These are phyloP conservation scores for Podospora comata DNA, from an alignment of 495 filamentous ascomycete genomes.

Conservation along the genomic window DNA sequence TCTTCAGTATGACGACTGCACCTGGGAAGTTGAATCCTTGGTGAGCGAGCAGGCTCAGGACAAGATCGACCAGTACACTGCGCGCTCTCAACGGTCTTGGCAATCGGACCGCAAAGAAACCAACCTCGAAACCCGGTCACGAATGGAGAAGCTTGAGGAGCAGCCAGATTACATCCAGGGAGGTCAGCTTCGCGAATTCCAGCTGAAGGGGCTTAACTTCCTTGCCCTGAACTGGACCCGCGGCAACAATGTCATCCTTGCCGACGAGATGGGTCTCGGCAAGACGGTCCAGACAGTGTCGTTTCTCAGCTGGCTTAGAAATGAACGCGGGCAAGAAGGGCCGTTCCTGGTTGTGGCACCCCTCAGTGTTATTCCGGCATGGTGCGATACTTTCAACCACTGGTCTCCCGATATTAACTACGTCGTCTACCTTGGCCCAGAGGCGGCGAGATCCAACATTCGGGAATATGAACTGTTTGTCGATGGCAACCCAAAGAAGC, in stretches of 20 bases:
- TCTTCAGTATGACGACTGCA: conserved; percentile 84
- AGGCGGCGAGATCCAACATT: conserved; percentile 75
- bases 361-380: conserved; percentile 91
- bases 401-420: conserved; percentile 98
- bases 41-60: conserved; percentile 73
- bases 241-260: conserved; percentile 89
- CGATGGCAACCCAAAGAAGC: conserved; percentile 74
- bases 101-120: conserved; percentile 71
- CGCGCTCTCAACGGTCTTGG: conserved; percentile 71
- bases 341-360: conserved; percentile 96
- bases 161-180: conserved; percentile 83
- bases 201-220: conserved; percentile 91
- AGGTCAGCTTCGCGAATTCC: conserved; percentile 88
- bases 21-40: conserved; percentile 81
- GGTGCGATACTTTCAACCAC: conserved; percentile 94
- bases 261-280: conserved; percentile 97
- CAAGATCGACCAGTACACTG: conserved; percentile 86
- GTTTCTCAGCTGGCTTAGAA: conserved; percentile 97
- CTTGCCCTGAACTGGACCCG: conserved; percentile 91
- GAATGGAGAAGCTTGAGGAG: conserved; percentile 65
- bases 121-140: conserved; percentile 67
- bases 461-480: conserved; percentile 82
- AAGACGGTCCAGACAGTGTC: conserved; percentile 98
- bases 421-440: conserved; percentile 90
- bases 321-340: conserved; percentile 82